Conservation (phyloP, 345 rosid genomes). For the Tarenaya hassleriana region DNA sequence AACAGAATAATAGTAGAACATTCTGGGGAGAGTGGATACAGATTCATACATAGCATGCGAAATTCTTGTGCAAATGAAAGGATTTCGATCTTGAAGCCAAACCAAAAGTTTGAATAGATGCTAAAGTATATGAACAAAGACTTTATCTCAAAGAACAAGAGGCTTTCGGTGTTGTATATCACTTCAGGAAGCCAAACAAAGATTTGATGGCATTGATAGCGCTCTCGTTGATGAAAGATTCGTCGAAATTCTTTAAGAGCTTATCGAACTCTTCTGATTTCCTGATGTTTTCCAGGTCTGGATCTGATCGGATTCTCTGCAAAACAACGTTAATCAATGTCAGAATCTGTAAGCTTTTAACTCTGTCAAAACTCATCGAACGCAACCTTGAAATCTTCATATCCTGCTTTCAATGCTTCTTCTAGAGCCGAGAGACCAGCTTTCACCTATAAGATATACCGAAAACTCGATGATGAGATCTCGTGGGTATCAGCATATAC, state of each 20-base stretch:
- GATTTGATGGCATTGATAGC: conserved; percentile 92
- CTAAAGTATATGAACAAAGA: too few species aligned
- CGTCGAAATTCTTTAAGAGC: conserved; percentile 76
- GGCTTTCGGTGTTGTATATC: conserved; percentile 24
- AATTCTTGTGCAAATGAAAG: too few species aligned
- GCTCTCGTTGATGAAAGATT: conserved; percentile 89
- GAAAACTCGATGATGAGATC: neutral
- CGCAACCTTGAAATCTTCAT: conserved; percentile 88
- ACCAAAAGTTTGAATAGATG: too few species aligned
- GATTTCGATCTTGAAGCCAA: too few species aligned
- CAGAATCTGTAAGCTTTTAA: neutral
- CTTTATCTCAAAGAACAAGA: too few species aligned
- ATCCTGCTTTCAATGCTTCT: conserved; percentile 77
- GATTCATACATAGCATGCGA: too few species aligned
- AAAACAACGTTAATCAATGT: too few species aligned
- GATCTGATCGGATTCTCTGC: conserved; percentile 86
- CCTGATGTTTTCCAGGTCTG: conserved; percentile 67
- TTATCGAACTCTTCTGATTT: conserved; percentile 51
- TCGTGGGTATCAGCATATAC: too few species aligned
- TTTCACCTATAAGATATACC: conserved; percentile 41
- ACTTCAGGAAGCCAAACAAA: conserved; percentile 75
- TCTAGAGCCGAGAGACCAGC: conserved; percentile 91
- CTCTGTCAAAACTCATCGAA: neutral
- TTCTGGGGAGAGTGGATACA: too few species aligned
- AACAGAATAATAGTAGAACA: too few species aligned